Conservation (phyloP, 768 basidiomycete genomes). For the Omphalotus guepiniiformis region DNA sequence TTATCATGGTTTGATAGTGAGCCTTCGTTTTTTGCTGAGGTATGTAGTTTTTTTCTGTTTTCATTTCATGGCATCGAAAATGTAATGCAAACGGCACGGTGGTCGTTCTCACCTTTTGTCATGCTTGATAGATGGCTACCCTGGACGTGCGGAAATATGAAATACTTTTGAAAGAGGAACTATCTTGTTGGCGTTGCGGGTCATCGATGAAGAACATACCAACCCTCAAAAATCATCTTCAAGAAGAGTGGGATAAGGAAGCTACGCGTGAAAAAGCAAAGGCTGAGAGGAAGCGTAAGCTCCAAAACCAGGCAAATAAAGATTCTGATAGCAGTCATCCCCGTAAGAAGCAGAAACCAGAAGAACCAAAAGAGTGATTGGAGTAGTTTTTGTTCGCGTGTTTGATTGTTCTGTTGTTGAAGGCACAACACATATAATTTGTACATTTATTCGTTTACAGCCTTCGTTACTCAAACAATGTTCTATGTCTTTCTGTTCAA, state of each 20-base stretch:
- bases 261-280: constrained; percentile 37
- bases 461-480: too few relatives aligned
- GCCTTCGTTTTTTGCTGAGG: constrained; percentile 47
- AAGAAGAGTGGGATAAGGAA: constrained; percentile 64
- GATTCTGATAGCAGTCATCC: not conserved
- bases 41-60: constrained; percentile 28
- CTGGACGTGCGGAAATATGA: constrained; percentile 56
- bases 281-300: constrained; percentile 37
- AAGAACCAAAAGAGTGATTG: not conserved
- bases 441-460: not conserved
- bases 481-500: constrained; percentile 5
- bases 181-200: constrained; percentile 71
- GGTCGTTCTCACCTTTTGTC: not conserved
- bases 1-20: constrained; percentile 75
- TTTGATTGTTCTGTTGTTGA: not conserved
- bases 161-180: constrained; percentile 57
- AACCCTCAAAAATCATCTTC: constrained; percentile 66
- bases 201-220: constrained; percentile 67
- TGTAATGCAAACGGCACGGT: too few relatives aligned
- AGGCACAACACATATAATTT: not conserved
- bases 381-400: too few relatives aligned
- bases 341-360: constrained; percentile 8
- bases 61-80: not conserved
- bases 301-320: constrained; percentile 11
- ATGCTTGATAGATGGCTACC: constrained; percentile 42